These are phyloP conservation scores for Poa annua DNA, from an alignment of 176 grass and related monocot species.

Conservation along the genomic window DNA sequence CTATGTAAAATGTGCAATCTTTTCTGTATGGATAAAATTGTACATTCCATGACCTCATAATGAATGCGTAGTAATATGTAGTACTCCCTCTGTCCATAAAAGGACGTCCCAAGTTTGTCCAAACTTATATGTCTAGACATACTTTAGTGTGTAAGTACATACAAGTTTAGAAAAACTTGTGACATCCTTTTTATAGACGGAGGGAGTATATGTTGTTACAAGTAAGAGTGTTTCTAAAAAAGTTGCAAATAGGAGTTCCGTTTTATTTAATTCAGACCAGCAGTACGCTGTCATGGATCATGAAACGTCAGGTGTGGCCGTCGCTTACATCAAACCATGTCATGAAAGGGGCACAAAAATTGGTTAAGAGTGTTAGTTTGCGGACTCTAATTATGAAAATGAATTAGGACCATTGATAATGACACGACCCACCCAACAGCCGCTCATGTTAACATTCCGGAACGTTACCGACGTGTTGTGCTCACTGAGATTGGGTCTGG, in stretches of 20 bases:
- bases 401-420: neutral
- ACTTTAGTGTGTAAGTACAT: too few species aligned
- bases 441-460: neutral
- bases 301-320: slow-evolving; percentile 2
- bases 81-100: too few species aligned
- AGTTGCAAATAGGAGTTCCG: neutral
- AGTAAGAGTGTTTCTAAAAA: too few species aligned
- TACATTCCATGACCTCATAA: too few species aligned
- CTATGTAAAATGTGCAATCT: too few species aligned
- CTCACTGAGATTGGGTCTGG: neutral
- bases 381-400: neutral
- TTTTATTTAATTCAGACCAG: neutral
- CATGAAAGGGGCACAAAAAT: neutral
- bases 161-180: too few species aligned
- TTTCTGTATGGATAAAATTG: too few species aligned
- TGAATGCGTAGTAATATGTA: too few species aligned
- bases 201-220: too few species aligned
- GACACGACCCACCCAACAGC: neutral
- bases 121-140: too few species aligned
- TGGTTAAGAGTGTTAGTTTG: neutral
- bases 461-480: neutral
- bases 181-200: too few species aligned
- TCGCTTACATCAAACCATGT: slow-evolving; percentile 29
- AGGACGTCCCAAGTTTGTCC: too few species aligned
- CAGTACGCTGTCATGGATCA: slow-evolving; percentile 8